Conservation (phyloP, 2,329 filamentous ascomycete genomes). For the Zasmidium citrigriseum region DNA sequence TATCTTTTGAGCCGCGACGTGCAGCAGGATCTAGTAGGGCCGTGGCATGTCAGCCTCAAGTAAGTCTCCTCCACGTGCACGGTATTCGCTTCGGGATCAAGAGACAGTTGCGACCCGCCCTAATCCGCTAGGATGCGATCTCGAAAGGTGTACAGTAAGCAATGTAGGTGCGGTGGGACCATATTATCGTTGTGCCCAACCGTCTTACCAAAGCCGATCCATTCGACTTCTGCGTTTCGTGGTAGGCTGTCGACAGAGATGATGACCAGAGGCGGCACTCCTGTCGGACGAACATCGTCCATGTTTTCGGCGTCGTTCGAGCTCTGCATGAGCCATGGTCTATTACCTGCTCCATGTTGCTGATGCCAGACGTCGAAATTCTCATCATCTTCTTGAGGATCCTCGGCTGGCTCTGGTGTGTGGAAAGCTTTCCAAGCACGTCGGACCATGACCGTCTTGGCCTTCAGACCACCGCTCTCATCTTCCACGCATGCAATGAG, state of each 20-base stretch:
- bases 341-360: conserved; percentile 49
- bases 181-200: neutral
- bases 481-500: conserved; percentile 60
- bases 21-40: no score
- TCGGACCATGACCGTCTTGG: conserved; percentile 19
- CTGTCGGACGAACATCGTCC: conserved; percentile 20
- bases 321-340: conserved; percentile 24
- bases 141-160: conserved; percentile 20
- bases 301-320: conserved; percentile 37
- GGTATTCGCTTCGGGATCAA: neutral
- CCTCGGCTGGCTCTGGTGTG: conserved; percentile 33
- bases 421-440: conserved; percentile 46
- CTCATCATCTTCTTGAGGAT: conserved; percentile 52
- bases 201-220: conserved; percentile 48
- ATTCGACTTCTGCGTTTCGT: conserved; percentile 74
- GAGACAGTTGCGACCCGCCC: neutral
- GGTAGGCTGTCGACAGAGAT: conserved; percentile 78
- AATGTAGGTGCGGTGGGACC: conserved; percentile 19
- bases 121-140: neutral
- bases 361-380: conserved; percentile 68
- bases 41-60: neutral
- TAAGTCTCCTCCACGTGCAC: no score
- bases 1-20: no score
- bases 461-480: conserved; percentile 28
- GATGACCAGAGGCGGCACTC: conserved; percentile 63